Evolutionary conservation across 306 rosid species (phyloP).

Genomic region (Prinsepia uniflora): DNA sequence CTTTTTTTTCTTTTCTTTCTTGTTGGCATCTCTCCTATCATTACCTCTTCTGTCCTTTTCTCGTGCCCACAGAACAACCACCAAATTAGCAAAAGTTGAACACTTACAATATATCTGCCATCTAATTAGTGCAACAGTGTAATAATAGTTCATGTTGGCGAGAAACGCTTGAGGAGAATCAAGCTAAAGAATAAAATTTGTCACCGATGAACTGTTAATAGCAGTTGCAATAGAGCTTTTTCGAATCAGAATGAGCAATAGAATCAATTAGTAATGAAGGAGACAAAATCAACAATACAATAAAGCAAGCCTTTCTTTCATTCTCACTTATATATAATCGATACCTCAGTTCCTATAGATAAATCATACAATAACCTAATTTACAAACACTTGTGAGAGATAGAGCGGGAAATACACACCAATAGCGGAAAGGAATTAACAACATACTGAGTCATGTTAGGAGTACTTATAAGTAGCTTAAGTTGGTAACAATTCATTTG

Average conservation of each 20-base stretch:
- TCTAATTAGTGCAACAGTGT: not conserved
- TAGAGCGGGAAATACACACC: constrained; percentile 11
- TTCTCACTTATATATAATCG: constrained; percentile 31
- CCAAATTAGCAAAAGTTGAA: constrained; percentile 29
- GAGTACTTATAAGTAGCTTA: not conserved
- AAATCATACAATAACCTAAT: constrained; percentile 16
- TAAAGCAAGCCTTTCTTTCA: constrained; percentile 26
- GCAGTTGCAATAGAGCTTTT: no score
- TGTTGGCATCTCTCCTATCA: constrained; percentile 35
- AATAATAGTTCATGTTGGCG: no score
- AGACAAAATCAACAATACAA: constrained; percentile 29
- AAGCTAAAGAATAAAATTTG: no score
- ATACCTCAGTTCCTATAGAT: constrained; percentile 22
- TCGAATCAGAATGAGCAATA: no score
- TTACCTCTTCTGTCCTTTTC: not conserved
- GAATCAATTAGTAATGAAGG: not conserved
- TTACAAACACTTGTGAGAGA: constrained; percentile 32
- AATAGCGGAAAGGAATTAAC: not conserved
- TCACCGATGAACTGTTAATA: no score
- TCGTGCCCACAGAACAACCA: constrained; percentile 18
- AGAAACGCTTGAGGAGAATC: no score
- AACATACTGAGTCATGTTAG: not conserved
- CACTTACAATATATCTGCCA: constrained; percentile 39
- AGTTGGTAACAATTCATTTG: no score
- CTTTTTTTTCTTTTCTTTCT: constrained; percentile 14